Conservation (phyloP, 164 flowering plant genomes). For the Kingdonia uniflora region DNA sequence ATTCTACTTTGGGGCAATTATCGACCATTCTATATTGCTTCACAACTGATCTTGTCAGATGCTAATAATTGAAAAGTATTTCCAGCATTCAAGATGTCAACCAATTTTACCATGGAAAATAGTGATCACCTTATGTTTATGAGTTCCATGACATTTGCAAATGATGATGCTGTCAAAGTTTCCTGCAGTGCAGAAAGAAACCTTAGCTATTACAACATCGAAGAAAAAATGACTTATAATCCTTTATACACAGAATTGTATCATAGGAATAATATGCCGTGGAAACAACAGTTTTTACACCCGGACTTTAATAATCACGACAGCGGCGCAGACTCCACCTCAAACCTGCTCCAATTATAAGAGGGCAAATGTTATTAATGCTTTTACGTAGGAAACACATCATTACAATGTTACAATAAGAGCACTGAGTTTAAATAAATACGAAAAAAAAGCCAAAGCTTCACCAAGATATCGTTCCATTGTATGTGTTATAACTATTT, state of each 20-base stretch:
- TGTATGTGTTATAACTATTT: too few species aligned
- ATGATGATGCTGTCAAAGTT: constrained; percentile 39
- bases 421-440: too few species aligned
- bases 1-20: too few species aligned
- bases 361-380: neutral
- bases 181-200: constrained; percentile 35
- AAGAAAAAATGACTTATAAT: neutral
- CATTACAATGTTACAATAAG: too few species aligned
- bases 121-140: constrained; percentile 56
- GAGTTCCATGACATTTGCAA: constrained; percentile 61
- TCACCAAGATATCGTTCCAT: too few species aligned
- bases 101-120: too few species aligned
- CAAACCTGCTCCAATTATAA: constrained; percentile 40
- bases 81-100: too few species aligned
- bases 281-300: constrained; percentile 73
- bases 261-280: constrained; percentile 37
- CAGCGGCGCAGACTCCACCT: constrained; percentile 95
- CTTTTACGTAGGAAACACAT: too few species aligned
- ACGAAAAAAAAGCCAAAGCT: too few species aligned
- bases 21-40: too few species aligned
- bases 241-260: neutral
- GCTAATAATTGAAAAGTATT: neutral
- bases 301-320: constrained; percentile 78
- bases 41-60: too few species aligned
- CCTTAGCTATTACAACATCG: neutral